Evolutionary conservation across 2,329 filamentous ascomycete genomes (phyloP).

Genomic region (Aspergillus fijiensis): DNA sequence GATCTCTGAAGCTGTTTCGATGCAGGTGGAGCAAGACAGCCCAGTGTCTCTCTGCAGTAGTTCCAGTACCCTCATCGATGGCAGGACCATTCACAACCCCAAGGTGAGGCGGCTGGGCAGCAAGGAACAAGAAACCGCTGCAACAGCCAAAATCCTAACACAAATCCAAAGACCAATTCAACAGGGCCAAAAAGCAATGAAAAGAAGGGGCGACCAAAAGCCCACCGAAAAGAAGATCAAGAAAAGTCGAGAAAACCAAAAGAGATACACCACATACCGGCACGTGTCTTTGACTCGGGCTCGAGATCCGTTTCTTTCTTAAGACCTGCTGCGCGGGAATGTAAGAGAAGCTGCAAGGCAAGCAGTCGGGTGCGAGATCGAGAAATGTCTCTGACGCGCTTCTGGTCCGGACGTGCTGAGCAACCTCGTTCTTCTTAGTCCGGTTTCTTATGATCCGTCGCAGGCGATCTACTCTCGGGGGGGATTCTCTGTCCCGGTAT

Average conservation of each 20-base stretch:
- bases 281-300: conserved; percentile 19
- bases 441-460: conserved; percentile 2
- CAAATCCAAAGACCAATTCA: not conserved
- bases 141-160: not conserved
- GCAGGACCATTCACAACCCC: conserved; percentile 10
- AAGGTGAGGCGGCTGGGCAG: conserved; percentile 11
- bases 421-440: conserved; percentile 1
- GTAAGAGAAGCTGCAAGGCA: conserved; percentile 26
- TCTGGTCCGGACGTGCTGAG: conserved; percentile 2
- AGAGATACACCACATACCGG: conserved; percentile 19
- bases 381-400: conserved; percentile 17
- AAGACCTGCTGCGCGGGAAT: conserved; percentile 22
- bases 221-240: not conserved
- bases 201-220: conserved; percentile 3
- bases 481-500: conserved; percentile 2
- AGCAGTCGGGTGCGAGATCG: conserved; percentile 16
- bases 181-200: not conserved
- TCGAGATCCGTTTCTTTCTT: conserved; percentile 14
- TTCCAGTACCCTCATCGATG: conserved; percentile 10
- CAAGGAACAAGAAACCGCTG: conserved; percentile 12
- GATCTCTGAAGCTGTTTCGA: conserved; percentile 2
- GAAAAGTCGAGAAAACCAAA: conserved; percentile 8
- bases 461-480: not conserved
- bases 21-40: conserved; percentile 8
- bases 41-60: conserved; percentile 6